Evolutionary conservation across 225 moss, liverwort and hornwort species (phyloP), one percentile per base, ranked within the genome.

Genomic region (Bryum argenteum): DNA sequence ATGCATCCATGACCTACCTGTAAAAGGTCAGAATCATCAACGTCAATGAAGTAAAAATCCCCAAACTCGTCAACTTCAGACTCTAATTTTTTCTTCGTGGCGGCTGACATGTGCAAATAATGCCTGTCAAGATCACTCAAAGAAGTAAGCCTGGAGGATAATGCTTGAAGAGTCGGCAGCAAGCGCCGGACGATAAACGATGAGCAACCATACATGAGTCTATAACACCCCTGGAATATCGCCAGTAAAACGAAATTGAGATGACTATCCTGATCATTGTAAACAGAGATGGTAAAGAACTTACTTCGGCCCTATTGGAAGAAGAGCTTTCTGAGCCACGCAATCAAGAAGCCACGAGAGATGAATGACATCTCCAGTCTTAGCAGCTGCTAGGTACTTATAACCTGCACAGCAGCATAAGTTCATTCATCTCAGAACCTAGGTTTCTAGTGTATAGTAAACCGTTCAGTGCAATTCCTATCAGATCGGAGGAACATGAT

Each of bases 261-360:
- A 61, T 23, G 7, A 28, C 22, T 54, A 42, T 58, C 43, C 2
- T 48, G n/a, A 51, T 9, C 2, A 53, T 1, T 42, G 23, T n/a
- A 68, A 51, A 55, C 38, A 50, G 42, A 71, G 58, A 68, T 6
- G 7, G 15, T 51, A 33, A 44, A 53, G 23, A 54, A 80, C 75
- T 55, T 82, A 95, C 94, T 94, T 98, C 37, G 98, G 91, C 24
- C 81, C 91, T 33, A 94, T 70, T 22, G 88, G 65, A 58, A 98
- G 79, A 20, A 98, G 57, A 41, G 63, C 50, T 69, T 92, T 92
- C 54, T 81, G 74, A 15, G 75, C 24, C 45, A 81, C 76, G 84
- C 92, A 98, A 62, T 89, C 89, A 16, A 89, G 56, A 71, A 98
- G 59, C 98, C 94, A 98, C 2, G 91, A 88, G 59, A 87, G 61